Percentiles rank a stretch among this genome's conserved stretches.
Evolutionary conservation across 2,329 filamentous ascomycete genomes (phyloP).

Genomic region (Fusarium sp.): DNA sequence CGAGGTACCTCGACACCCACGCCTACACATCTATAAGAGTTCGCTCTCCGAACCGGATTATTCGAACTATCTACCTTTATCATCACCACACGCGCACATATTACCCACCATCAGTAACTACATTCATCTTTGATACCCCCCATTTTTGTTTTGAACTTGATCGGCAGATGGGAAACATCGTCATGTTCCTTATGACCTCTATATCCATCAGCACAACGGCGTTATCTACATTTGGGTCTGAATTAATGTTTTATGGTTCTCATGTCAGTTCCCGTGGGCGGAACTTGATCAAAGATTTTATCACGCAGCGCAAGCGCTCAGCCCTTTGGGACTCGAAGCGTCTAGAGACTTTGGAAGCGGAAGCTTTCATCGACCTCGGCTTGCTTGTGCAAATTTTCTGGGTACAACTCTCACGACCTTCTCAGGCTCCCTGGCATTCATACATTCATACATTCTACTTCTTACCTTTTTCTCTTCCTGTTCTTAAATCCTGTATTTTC

Average conservation of each 20-base stretch:
- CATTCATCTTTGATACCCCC: slow-evolving; percentile 54
- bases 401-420: slow-evolving; percentile 24
- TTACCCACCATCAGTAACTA: slow-evolving; percentile 46
- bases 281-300: slow-evolving; percentile 25
- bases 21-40: slow-evolving; percentile 42
- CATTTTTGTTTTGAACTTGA: slow-evolving; percentile 42
- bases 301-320: slow-evolving; percentile 26
- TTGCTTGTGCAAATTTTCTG: slow-evolving; percentile 24
- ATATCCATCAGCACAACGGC: slow-evolving; percentile 48
- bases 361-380: slow-evolving; percentile 8
- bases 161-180: slow-evolving; percentile 44
- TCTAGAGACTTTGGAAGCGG: slow-evolving; percentile 19
- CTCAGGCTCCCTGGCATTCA: slow-evolving; percentile 3
- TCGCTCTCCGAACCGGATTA: slow-evolving; percentile 1
- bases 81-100: slow-evolving; percentile 45
- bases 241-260: slow-evolving; percentile 42
- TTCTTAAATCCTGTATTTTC: slow-evolving; percentile 18
- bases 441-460: slow-evolving; percentile 8
- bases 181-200: slow-evolving; percentile 46
- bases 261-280: slow-evolving; percentile 24
- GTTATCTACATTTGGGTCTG: slow-evolving; percentile 44
- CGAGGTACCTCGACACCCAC: slow-evolving; percentile 50
- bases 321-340: slow-evolving; percentile 12
- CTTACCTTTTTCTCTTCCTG: slow-evolving; percentile 11
- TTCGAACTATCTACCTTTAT: slow-evolving; percentile 29